These are phyloP conservation scores for Suillus discolor DNA, from an alignment of 768 basidiomycete genomes.

Conservation along the genomic window DNA sequence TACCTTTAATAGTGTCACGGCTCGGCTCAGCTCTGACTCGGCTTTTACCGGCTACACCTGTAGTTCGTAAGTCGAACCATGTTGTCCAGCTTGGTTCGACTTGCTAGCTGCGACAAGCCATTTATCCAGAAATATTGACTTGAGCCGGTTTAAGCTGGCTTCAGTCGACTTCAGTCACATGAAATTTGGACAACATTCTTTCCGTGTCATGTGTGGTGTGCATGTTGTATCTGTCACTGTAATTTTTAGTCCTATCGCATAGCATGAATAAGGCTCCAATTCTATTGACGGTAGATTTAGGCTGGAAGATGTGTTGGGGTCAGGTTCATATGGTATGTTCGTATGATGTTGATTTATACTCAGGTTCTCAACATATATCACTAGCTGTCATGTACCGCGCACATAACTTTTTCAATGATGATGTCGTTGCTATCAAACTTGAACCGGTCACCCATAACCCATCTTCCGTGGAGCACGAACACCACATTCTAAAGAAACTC, in stretches of 20 bases:
- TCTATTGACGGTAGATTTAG: neutral
- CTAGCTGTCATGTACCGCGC: too few relatives aligned
- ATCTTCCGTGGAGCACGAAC: too few relatives aligned
- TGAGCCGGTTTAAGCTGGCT: neutral
- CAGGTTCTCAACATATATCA: too few relatives aligned
- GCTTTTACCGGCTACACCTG: neutral
- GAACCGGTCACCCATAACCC: too few relatives aligned
- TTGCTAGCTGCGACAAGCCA: neutral
- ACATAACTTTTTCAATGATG: too few relatives aligned
- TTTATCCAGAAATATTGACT: neutral
- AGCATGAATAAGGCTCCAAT: neutral
- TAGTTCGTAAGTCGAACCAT: neutral
- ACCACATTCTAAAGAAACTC: too few relatives aligned
- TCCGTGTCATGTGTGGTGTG: neutral
- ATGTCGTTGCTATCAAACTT: too few relatives aligned
- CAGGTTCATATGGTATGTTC: neutral
- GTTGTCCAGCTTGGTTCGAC: neutral
- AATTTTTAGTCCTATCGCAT: neutral
- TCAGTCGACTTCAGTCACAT: neutral
- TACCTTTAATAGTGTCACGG: neutral
- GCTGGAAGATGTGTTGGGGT: neutral
- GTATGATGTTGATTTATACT: too few relatives aligned
- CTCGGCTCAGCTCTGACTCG: neutral
- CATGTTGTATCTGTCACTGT: neutral
- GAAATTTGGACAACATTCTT: neutral